Percentiles rank a stretch among this genome's conserved stretches.
Evolutionary conservation across 2,329 filamentous ascomycete genomes (phyloP).

Genomic region (Plectosphaerella cucumerina): DNA sequence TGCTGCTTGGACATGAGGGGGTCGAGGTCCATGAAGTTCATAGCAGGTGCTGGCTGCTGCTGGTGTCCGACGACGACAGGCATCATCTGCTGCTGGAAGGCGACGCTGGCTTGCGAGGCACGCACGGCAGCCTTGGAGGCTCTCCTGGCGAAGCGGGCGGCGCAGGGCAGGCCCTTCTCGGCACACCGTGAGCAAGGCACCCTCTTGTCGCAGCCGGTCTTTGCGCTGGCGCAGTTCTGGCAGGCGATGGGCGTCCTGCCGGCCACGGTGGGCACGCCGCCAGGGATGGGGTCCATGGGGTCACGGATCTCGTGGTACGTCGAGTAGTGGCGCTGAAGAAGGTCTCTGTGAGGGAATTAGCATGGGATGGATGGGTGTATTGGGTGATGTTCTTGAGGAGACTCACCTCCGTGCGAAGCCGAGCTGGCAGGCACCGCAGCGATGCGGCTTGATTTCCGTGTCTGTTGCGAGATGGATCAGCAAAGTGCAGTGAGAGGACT

Average conservation of each 20-base stretch:
- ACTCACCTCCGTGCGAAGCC: constrained; percentile 45
- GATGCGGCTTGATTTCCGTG: constrained; percentile 51
- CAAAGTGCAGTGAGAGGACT: no score
- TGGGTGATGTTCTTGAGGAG: neutral
- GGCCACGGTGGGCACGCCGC: constrained; percentile 35
- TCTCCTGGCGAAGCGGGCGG: constrained; percentile 44
- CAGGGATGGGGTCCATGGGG: constrained; percentile 38
- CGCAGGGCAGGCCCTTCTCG: constrained; percentile 29
- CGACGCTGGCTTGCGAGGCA: constrained; percentile 34
- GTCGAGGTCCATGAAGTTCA: constrained; percentile 33
- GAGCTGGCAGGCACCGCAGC: constrained; percentile 43
- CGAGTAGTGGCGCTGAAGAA: constrained; percentile 45
- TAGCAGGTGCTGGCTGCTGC: constrained; percentile 18
- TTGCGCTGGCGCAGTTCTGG: constrained; percentile 32
- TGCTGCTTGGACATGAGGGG: constrained; percentile 16
- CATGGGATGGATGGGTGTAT: constrained; percentile 1
- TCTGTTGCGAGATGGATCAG: constrained; percentile 28
- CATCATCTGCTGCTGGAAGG: constrained; percentile 23
- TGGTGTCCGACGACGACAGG: constrained; percentile 5
- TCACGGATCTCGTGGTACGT: constrained; percentile 48
- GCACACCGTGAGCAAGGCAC: constrained; percentile 31
- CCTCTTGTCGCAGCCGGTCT: constrained; percentile 33
- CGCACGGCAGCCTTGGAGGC: constrained; percentile 43
- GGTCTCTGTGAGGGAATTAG: constrained; percentile 32
- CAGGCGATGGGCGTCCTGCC: constrained; percentile 34